Base-by-base conservation (phyloP, 768 basidiomycete genomes). In the Suillus fuscotomentosus region DNA sequence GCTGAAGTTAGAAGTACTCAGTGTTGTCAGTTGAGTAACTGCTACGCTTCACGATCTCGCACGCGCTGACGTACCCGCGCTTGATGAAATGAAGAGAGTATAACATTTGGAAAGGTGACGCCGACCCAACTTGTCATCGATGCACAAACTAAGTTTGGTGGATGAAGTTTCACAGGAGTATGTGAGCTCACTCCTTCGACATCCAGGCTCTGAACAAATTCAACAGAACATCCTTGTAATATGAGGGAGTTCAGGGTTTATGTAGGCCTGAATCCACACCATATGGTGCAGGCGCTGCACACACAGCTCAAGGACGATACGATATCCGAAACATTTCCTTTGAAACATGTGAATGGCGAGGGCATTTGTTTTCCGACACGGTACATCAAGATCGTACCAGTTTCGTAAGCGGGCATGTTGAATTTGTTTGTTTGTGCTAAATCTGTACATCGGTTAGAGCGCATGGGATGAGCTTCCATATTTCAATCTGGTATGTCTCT, bases 161-260 rank as follows among this genome's bases (percentile, higher is more conserved):
- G 24, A 31, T 60, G 27, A 62, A 72, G 70, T 71, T 70, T 62
- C 70, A 76, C 54, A 68, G 67, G 67, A 76, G 75, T 77, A 66
- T 45, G 75, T 64, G 20, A 17, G 15, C 24, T 8, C 9, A 22
- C 27, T 27, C 41, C 34, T 45, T 38, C 53, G 20, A 13, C n/a
- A 59, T 14, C 24, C 54, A 17, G 11, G 38, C 5, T 55, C 36
- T 60, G 13, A 51, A 65, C 17, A 64, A 57, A 70, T 68, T n/a
- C 22, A 64, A n/a, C 65, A 93, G 91, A 83, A 22, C 91, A 93
- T 75, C 90, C 91, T 39, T 94, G 92, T 71, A 92, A 92, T 70
- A 88, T 91, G 87, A 91, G 91, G 71, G 90, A 92, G 63, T 90
- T 94, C 79, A 88, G 88, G 72, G 71, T 93, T 13, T 87, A 84